Evolutionary conservation across 176 grass and related monocot genomes (phyloP), one percentile per base, ranked within the genome.

Genomic region (Poa annua): DNA sequence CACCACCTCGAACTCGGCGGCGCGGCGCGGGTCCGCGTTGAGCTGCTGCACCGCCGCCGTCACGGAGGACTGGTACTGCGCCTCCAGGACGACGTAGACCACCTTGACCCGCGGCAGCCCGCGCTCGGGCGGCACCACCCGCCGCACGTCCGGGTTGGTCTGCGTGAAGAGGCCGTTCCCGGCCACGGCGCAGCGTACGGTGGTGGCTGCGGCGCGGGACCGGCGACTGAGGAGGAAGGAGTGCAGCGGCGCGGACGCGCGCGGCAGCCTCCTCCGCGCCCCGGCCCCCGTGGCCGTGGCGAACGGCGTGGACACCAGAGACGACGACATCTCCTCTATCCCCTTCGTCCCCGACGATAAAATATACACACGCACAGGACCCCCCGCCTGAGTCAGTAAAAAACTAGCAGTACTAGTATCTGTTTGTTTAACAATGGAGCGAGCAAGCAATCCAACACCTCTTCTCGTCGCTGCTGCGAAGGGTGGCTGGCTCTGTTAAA

Each of bases 101-200:
- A 99, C 83, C 85, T 93, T 99, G 22, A 99, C 96, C 41, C 93
- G 83, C 19, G 91, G 96, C 2, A 96, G 80, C 13, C 84, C 79
- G 1, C 52, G 50, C 62, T 60, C 63, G 0, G 89, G 53, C 14
- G 96, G 96, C 34, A 99, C 80, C 78, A 99, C 94, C 49, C 96
- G 93, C 6, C 96, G 89, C 38, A 99, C 93, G 63, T 99, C 96
- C 21, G 96, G 91, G 72, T 88, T 99, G n/a, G 96, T 90, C 92
- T 99, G 96, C 50, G 96, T 99, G 91, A 99, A 99, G 0, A 99
- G 82, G 10, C 96, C 96, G 68, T 96, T 98, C 21, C 96, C 96
- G 47, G 81, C 62, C 41, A 91, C 88, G 10, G 93, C 89, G 78
- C 90, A 95, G 8, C 80, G 87, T 29, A 29, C 29, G 25, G 92